Evolutionary conservation across 139 green algal species (phyloP).

Genomic region (Chlamydomonas urium): DNA sequence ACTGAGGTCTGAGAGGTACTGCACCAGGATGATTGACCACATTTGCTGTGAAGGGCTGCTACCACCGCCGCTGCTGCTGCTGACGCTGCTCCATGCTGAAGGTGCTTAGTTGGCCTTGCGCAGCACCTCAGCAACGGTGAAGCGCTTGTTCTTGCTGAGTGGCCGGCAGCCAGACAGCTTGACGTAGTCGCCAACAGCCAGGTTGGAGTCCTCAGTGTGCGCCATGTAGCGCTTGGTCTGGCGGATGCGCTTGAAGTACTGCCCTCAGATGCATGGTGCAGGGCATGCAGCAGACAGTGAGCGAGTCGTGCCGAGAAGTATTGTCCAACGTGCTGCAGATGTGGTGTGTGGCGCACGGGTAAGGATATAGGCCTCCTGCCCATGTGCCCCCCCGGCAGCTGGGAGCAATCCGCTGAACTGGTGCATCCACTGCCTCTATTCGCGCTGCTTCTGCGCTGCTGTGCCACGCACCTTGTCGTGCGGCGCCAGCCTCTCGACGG

Average conservation of each 20-base stretch:
- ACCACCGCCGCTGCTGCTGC: too few species aligned
- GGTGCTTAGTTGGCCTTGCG: conserved; percentile 42
- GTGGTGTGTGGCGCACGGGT: neutral
- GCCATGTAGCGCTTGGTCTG: conserved; percentile 45
- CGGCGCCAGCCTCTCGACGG: conserved; percentile 38
- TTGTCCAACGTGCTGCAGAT: neutral
- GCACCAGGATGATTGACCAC: too few species aligned
- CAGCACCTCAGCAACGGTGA: conserved; percentile 47
- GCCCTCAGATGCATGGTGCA: neutral
- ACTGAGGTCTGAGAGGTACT: too few species aligned
- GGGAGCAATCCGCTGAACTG: neutral
- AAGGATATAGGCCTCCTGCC: too few species aligned
- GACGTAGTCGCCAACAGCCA: conserved; percentile 49
- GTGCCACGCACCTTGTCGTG: conserved; percentile 25
- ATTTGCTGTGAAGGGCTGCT: too few species aligned
- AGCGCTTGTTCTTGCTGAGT: conserved; percentile 59
- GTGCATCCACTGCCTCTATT: neutral
- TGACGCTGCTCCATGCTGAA: too few species aligned
- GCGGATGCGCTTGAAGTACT: conserved; percentile 47
- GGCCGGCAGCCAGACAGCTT: conserved; percentile 41
- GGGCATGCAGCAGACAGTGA: too few species aligned
- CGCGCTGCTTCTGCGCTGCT: too few species aligned
- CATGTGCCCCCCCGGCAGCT: neutral
- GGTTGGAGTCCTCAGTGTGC: conserved; percentile 25
- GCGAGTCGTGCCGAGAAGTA: too few species aligned